A percentile compares a stretch with the other conserved stretches of the same genome.
These are phyloP conservation scores for Arthrobotrys sinensis DNA, from an alignment of 2,329 filamentous ascomycete species.

Conservation along the genomic window DNA sequence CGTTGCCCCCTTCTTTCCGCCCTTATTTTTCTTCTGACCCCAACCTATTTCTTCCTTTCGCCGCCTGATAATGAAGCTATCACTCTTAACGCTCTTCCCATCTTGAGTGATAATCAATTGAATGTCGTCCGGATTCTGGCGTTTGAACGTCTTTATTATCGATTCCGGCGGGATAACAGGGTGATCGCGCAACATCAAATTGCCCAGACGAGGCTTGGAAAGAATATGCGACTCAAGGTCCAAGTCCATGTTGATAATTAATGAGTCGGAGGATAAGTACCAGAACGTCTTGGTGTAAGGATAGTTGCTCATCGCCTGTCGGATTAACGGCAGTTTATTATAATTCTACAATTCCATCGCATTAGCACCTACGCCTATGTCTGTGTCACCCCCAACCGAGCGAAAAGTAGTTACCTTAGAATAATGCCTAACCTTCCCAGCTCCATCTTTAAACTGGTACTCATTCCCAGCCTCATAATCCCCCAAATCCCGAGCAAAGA, in stretches of 20 bases:
- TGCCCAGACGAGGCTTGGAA: constrained; percentile 77
- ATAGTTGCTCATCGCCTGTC: constrained; percentile 86
- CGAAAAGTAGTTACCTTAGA: constrained; percentile 25
- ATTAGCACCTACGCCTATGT: constrained; percentile 30
- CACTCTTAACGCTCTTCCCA: constrained; percentile 80
- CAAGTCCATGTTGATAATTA: constrained; percentile 87
- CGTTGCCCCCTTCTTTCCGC: constrained; percentile 35
- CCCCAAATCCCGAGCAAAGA: constrained; percentile 42
- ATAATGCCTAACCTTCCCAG: constrained; percentile 36
- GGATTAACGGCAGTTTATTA: constrained; percentile 85
- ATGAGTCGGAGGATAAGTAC: constrained; percentile 85
- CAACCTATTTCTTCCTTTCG: constrained; percentile 84
- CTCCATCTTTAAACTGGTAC: constrained; percentile 50
- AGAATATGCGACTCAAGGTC: constrained; percentile 81
- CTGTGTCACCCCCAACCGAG: constrained; percentile 40
- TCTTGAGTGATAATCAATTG: constrained; percentile 90
- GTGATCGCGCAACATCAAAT: constrained; percentile 85
- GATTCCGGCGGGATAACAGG: constrained; percentile 94
- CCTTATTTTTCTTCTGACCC: constrained; percentile 31
- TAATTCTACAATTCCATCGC: constrained; percentile 75
- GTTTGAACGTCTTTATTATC: constrained; percentile 93
- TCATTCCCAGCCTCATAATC: constrained; percentile 44
- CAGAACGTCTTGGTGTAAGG: constrained; percentile 86
- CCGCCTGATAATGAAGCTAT: constrained; percentile 84
- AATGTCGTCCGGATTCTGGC: constrained; percentile 82